These are phyloP conservation scores for Cladorrhinum sp. DNA, from an alignment of 2,329 filamentous ascomycete genomes.

Conservation along the genomic window DNA sequence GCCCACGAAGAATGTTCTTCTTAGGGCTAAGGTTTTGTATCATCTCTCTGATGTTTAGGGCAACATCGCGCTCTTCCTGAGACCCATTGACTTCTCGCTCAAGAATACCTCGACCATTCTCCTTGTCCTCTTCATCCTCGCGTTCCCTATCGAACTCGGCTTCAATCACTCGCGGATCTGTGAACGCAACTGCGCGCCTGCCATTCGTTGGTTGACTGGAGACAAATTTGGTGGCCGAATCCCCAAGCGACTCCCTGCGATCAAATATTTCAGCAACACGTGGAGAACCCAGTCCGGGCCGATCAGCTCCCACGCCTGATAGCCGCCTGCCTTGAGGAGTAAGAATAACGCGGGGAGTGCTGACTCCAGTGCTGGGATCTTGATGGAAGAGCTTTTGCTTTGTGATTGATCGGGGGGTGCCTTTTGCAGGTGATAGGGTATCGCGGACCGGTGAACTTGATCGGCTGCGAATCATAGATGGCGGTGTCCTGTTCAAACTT, in stretches of 20 bases:
- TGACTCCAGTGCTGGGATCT: constrained; percentile 50
- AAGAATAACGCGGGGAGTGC: constrained; percentile 62
- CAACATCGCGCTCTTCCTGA: constrained; percentile 58
- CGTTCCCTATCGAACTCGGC: constrained; percentile 62
- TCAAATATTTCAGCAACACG: constrained; percentile 69
- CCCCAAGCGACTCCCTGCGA: constrained; percentile 67
- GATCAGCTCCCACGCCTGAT: constrained; percentile 68
- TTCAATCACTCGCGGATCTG: constrained; percentile 61
- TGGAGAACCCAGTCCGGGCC: constrained; percentile 70
- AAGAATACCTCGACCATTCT: constrained; percentile 55
- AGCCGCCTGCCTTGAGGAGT: constrained; percentile 59
- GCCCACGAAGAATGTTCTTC: constrained; percentile 62
- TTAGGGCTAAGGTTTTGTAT: constrained; percentile 76
- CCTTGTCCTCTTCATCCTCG: constrained; percentile 58
- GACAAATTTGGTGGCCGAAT: constrained; percentile 62
- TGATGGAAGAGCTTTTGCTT: constrained; percentile 51
- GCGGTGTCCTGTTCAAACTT: constrained; percentile 21
- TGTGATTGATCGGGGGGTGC: constrained; percentile 30
- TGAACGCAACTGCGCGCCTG: constrained; percentile 56
- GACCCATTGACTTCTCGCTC: constrained; percentile 50
- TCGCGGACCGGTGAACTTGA: constrained; percentile 30
- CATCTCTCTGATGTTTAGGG: constrained; percentile 69
- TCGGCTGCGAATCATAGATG: constrained; percentile 27
- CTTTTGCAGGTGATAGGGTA: constrained; percentile 26
- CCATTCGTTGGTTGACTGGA: constrained; percentile 43